phyloP scores from a whole-genome alignment of 176 grass and related monocot genomes.

The Microstegium vimineum region DNA sequence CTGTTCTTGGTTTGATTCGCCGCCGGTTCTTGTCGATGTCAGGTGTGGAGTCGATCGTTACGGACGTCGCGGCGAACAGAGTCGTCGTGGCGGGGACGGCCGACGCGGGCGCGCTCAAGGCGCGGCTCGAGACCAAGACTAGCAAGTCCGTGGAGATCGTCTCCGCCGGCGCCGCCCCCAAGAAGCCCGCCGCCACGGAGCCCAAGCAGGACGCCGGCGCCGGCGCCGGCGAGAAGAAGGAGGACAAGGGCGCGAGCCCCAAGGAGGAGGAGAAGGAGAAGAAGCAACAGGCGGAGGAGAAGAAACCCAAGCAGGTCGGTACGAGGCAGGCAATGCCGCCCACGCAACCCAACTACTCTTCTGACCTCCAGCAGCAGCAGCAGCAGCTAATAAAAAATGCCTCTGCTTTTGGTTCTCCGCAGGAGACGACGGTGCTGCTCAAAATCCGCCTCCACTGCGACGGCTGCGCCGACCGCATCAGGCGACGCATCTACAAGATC shows the following conservation, averaged over 20 bases:
- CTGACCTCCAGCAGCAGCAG: neutral
- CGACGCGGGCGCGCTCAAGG: constrained; percentile 52
- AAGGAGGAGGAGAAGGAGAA: constrained; percentile 46
- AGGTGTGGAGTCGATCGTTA: constrained; percentile 41
- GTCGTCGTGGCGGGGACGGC: constrained; percentile 45
- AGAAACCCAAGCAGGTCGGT: constrained; percentile 54
- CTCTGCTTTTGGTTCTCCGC: neutral
- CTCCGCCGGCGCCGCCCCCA: constrained; percentile 37
- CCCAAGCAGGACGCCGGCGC: constrained; percentile 27
- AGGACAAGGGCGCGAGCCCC: constrained; percentile 15
- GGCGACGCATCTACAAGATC: constrained; percentile 62
- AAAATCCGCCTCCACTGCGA: constrained; percentile 91
- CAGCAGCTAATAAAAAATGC: constrained; percentile 8
- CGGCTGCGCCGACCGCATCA: constrained; percentile 73
- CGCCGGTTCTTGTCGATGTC: neutral
- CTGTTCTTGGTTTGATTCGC: neutral
- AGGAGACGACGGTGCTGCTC: constrained; percentile 63
- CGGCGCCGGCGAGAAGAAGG: constrained; percentile 34
- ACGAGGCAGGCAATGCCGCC: constrained; percentile 3
- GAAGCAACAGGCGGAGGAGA: constrained; percentile 47
- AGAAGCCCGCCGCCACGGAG: constrained; percentile 18
- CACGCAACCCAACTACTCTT: constrained; percentile 23
- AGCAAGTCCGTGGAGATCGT: constrained; percentile 49
- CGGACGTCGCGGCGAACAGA: constrained; percentile 40
- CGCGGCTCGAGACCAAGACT: constrained; percentile 56